Evolutionary conservation across 176 grass and related monocot species (phyloP), one percentile per base, ranked within the genome.

Genomic region (Oryza glumipatula): DNA sequence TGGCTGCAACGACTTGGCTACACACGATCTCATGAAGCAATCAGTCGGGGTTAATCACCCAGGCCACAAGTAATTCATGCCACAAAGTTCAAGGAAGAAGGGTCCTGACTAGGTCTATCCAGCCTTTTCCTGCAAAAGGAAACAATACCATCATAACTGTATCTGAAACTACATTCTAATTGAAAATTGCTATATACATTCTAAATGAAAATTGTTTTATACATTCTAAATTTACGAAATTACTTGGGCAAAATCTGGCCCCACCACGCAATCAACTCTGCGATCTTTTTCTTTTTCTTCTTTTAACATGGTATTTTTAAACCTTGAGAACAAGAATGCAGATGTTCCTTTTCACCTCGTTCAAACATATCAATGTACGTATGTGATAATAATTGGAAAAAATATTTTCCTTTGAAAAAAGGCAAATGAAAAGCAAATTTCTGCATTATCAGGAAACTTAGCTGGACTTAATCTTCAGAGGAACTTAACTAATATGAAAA

Each of bases 51-150:
- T 58, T 51, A 28, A 71, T 70, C 36, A 54, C 26, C 38, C 19
- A 28, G 28, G 28, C 28, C 28, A 78, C n/a, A 47, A 65, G 35
- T 44, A n/a, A 15, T 83, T 87, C 72, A 92, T 11, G 78, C 67
- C 19, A 76, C 73, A 67, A 84, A 35, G 81, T 84, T 90, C 33
- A 84, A 83, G 56, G 85, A 68, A 85, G 84, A 74, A 76, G 70
- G 76, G 65, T 66, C 72, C 45, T 76, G 64, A 39, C 52, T 76
- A 56, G 33, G 64, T 43, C 68, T 79, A 47, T 91, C 78, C 65
- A 83, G 77, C 72, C 47, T 72, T 91, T 83, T 85, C 88, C 91
- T 96, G 49, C 65, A 83, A 76, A 80, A 76, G 16, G 70, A 77
- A 84, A 77, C 33, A 83, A 77, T 63, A 81, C 56, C 65, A 82